Evolutionary conservation across 306 rosid genomes (phyloP).

Genomic region (Vigna mungo): DNA sequence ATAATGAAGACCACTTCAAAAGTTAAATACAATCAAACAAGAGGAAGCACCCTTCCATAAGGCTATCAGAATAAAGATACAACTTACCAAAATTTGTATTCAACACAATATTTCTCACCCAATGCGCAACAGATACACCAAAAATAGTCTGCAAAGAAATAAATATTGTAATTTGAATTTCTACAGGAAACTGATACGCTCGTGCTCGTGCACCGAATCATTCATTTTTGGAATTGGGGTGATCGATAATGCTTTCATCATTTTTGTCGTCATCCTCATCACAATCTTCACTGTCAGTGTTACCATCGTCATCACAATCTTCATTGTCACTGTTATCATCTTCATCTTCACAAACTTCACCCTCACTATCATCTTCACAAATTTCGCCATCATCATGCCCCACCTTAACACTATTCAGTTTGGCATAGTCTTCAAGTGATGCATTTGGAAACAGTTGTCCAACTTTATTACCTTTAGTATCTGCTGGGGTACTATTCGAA

Average conservation of each 20-base stretch:
- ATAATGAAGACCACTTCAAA: neutral
- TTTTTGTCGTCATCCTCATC: slow-evolving; percentile 22
- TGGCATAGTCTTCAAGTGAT: slow-evolving; percentile 70
- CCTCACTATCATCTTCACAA: slow-evolving; percentile 34
- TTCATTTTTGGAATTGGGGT: slow-evolving; percentile 36
- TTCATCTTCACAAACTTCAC: slow-evolving; percentile 36
- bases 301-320: slow-evolving; percentile 20
- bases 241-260: slow-evolving; percentile 20
- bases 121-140: slow-evolving; percentile 4
- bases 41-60: neutral
- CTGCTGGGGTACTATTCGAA: slow-evolving; percentile 41
- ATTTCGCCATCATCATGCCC: slow-evolving; percentile 36
- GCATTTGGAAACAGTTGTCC: slow-evolving; percentile 68
- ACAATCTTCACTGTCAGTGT: neutral
- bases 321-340: slow-evolving; percentile 27
- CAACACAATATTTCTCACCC: slow-evolving; percentile 20
- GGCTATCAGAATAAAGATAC: slow-evolving; percentile 11
- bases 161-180: slow-evolving; percentile 13
- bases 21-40: neutral
- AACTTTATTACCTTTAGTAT: slow-evolving; percentile 58
- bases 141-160: slow-evolving; percentile 23
- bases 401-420: slow-evolving; percentile 35
- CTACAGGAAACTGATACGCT: slow-evolving; percentile 14
- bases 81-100: slow-evolving; percentile 45
- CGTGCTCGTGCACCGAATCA: slow-evolving; percentile 19